Evolutionary conservation across 768 basidiomycete genomes (phyloP).

Genomic region (Mrakia hoshinonis): DNA sequence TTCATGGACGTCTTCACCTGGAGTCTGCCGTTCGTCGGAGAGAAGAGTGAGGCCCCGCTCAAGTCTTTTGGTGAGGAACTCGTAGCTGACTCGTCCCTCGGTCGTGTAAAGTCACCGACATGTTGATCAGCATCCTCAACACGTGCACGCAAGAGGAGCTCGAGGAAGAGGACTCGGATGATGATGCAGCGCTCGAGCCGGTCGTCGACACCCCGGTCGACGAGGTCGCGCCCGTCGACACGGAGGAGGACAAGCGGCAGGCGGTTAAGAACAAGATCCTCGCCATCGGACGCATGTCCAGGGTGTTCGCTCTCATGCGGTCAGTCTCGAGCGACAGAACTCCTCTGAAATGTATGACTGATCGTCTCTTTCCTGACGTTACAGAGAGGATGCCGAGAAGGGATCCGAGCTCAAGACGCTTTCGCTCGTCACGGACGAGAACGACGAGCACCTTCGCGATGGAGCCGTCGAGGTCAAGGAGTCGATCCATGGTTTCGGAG

Average conservation of each 20-base stretch:
- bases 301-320: slow-evolving; percentile 92
- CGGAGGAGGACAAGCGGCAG: slow-evolving; percentile 63
- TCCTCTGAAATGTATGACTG: background rate
- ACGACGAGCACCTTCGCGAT: slow-evolving; percentile 65
- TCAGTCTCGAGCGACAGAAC: slow-evolving; percentile 43
- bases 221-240: slow-evolving; percentile 36
- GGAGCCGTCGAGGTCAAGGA: slow-evolving; percentile 95
- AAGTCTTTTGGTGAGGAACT: background rate
- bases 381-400: slow-evolving; percentile 91
- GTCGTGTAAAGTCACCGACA: slow-evolving; percentile 71
- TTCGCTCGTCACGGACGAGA: slow-evolving; percentile 37
- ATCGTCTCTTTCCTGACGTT: background rate
- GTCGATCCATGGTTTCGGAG: slow-evolving; percentile 84
- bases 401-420: slow-evolving; percentile 93
- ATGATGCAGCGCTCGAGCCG: slow-evolving; percentile 25
- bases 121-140: slow-evolving; percentile 92
- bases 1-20: slow-evolving; percentile 99
- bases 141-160: slow-evolving; percentile 95
- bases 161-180: slow-evolving; percentile 66
- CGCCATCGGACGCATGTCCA: slow-evolving; percentile 90
- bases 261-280: slow-evolving; percentile 98
- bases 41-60: slow-evolving; percentile 64
- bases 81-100: background rate
- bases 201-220: slow-evolving; percentile 35
- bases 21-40: slow-evolving; percentile 95